Evolutionary conservation across 2,329 filamentous ascomycete species (phyloP), one percentile per base, ranked within the genome.

Genomic region (Calycina herbarum): DNA sequence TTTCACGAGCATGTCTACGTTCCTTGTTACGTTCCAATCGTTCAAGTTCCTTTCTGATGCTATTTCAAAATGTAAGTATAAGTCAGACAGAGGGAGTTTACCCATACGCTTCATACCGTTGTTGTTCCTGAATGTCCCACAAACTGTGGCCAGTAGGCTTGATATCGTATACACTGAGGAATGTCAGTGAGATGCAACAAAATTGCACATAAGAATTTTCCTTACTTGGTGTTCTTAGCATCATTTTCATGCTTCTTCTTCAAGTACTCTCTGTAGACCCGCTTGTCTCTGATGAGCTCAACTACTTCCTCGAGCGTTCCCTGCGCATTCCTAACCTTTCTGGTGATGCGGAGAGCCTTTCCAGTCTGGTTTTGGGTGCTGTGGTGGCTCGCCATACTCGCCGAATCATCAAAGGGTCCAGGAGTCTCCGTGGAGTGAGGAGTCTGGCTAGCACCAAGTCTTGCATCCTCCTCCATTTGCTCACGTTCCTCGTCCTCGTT

Each of bases 1-100:
- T 94, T 76, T 98, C 94, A 74, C 94, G 93, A 67, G 92, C 92
- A 74, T 94, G 89, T 69, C 94, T 88, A 70, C 94, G 90, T 70
- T 96, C 94, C 72, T 93, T 93, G 81, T 98, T 99, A 74, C 94
- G 91, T 75, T 95, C 86, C 38, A 99, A 86, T 70, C 95, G 90
- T 62, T 88, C 88, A 63, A 96, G 85, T 77, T 98, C 94, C 71
- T 86, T 85, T 73, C 88, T 83, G 67, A 93, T 82, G 65, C 88
- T 91, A 62, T 62, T 62, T 54, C 20, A 54, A 54, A 69, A 65
- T 64, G 64, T 69, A 42, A 69, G 68, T 24, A 24, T 54, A 24
- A 24, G 20, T 54, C 48, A 54, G 48, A 54, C 7, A 54, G 11
- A 27, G 48, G 24, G 11, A 24, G 10, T 59, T 38, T 48, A 13